Base-by-base conservation (phyloP, 805 yeast species). In the Henningerozyma blattae region DNA sequence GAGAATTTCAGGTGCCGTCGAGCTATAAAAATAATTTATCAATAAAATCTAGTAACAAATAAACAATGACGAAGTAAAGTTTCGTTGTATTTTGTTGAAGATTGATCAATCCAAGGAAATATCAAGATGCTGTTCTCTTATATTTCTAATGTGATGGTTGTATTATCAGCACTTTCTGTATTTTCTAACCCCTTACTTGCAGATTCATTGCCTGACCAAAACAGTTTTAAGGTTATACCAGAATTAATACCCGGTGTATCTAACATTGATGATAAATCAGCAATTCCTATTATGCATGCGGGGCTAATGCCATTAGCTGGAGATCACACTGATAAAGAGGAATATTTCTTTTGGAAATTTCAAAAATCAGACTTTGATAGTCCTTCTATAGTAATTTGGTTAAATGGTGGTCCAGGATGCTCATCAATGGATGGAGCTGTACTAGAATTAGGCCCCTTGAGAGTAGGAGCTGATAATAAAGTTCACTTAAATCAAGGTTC, bases 321-420 rank as follows among this genome's bases (percentile, higher is more conserved):
- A 20, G 42, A 37, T 14, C 31, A 31, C 8, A 18, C 29, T 13
- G 67, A 67, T 38, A 59, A 67, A 2, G 71, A 66, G 27, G 66
- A 70, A 45, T 67, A 82, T 47, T 86, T 80, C 49, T 86, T 83
- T 52, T 83, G 94, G 94, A 73, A 71, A 47, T 77, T 76, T 35
- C 30, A 38, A 16, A 57, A 29, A 45, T 43, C 43, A 18, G 37
- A 34, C 7, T 47, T 52, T 5, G 47, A 56, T 13, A 36, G 37
- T 7, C 24, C 18, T 5, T 35, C 64, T 17, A 65, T 81, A 16
- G 67, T 80, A 7, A 67, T 91, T 35, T 91, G 98, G 97, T 66
- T 91, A 16, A 91, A 91, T 54, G 98, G 98, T 27, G 98, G 98
- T 0, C 98, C 98, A 0, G 98, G 98, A 0, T 91, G 98, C 55